Base-by-base conservation (phyloP, 257 asterid genomes). In the Nicotiana paniculata region DNA sequence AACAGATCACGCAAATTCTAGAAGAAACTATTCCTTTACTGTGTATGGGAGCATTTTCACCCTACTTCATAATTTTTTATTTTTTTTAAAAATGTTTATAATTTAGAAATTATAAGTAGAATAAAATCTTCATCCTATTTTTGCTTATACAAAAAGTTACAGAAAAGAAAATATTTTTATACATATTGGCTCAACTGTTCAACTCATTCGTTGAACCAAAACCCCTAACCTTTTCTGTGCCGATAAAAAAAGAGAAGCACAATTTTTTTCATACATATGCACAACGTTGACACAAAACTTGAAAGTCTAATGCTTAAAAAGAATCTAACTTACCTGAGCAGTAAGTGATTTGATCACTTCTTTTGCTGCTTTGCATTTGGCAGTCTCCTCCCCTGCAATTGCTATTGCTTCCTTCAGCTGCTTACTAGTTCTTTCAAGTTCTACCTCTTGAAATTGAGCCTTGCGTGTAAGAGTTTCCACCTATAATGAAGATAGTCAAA, bases 321-420 rank as follows among this genome's bases (percentile, higher is more conserved):
- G 79, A 75, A 37, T 18, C 37, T 43, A 51, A 48, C 91, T 88
- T 89, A 95, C 99, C 88, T 95, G 98, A 81, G 98, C 91, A 81
- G 98, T 95, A 59, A 95, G 97, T 18, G 98, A 92, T 88, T 92
- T 95, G 87, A 95, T 95, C 84, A 95, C 99, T 91, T 95, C 98
- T 91, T 95, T 95, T 35, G 99, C 99, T 17, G 97, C 97, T 90
- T 93, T 95, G 92, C 98, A 90, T 85, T 95, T 95, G 55, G 95
- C 94, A 76, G 94, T 91, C 91, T 95, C 99, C 85, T 95, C 99
- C 85, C 96, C 98, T 6, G 97, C 99, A 88, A 92, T 87, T 79
- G 93, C 84, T 78, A 90, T 90, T 74, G 98, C 95, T 80, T 95
- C 99, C 90, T 92, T 92, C 86, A 95, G 89, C 88, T 93, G 97